phyloP scores from a whole-genome alignment of 768 basidiomycete species.

The Erythrobasidium yunnanense region DNA sequence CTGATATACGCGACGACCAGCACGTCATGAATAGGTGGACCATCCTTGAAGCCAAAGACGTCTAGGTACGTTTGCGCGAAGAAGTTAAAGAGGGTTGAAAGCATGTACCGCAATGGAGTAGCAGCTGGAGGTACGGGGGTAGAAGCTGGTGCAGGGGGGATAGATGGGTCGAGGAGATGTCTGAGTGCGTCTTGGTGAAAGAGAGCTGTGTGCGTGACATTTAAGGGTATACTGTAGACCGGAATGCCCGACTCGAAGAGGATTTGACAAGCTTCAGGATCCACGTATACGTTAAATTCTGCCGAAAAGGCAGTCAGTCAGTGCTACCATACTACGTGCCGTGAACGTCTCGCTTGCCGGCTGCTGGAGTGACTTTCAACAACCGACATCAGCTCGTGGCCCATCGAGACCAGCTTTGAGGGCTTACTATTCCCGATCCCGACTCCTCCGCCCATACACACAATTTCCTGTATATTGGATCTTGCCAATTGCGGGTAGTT shows the following conservation, averaged over 20 bases:
- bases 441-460: slow-evolving; percentile 86
- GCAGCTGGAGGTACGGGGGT: slow-evolving; percentile 40
- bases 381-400: too few species aligned
- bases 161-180: slow-evolving; percentile 47
- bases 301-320: neutral
- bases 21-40: slow-evolving; percentile 78
- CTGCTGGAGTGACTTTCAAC: too few species aligned
- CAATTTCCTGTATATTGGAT: slow-evolving; percentile 55
- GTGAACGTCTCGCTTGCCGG: too few species aligned
- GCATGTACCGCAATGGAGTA: slow-evolving; percentile 55
- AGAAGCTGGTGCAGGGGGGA: slow-evolving; percentile 26
- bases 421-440: slow-evolving; percentile 70
- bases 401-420: slow-evolving; percentile 67
- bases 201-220: slow-evolving; percentile 77
- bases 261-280: slow-evolving; percentile 74
- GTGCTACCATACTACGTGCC: too few species aligned
- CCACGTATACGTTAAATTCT: slow-evolving; percentile 74
- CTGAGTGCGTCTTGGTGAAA: slow-evolving; percentile 52
- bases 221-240: slow-evolving; percentile 48
- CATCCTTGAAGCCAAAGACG: slow-evolving; percentile 69
- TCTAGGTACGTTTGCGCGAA: slow-evolving; percentile 58
- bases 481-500: slow-evolving; percentile 48
- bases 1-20: slow-evolving; percentile 68
- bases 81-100: slow-evolving; percentile 63
- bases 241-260: slow-evolving; percentile 62